Evolutionary conservation across 2,329 filamentous ascomycete species (phyloP), one percentile per base, ranked within the genome.

Genomic region (Pezicula rhizophila): DNA sequence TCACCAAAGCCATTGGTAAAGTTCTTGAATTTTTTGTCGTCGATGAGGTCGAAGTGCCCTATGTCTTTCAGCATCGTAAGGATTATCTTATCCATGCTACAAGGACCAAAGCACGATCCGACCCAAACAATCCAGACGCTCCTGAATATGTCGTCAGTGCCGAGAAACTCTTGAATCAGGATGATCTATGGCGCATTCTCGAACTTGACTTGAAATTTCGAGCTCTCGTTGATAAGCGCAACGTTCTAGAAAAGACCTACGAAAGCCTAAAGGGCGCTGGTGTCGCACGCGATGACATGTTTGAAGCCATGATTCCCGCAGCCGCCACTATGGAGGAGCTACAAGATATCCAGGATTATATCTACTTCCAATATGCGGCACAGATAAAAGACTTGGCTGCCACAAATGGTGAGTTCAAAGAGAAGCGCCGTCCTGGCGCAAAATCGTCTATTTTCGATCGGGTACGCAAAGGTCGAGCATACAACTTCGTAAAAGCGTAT

Each of bases 41-140:
- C 4, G 91, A 97, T 56, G 89, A 95, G 58, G 89, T 92, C 59
- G 93, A 99, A 67, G 90, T 96, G 1, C 92, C 93, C 0, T 99
- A 96, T 66, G 93, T 99, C 58, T 96, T 96, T 68, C 92, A 96
- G 66, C 93, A 99, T 64, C 89, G 93, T 52, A 96, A 96, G 68
- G 93, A 99, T 66, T 99, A 97, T 64, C 78, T 99, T 39, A 95
- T 99, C 49, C 89, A 97, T 62, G 87, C 87, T 20, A 85, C 84
- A 56, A 90, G 88, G 63, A 77, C 79, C 6, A 70, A 75, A 47
- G 77, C 82, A 63, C 68, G 75, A 25, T 66, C 62, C 20, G 73
- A 80, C 54, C 76, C 78, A 14, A 77, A 84, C 49, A 85, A 92
- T 56, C 78, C 79, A 8, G 83, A 89, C 59, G 82, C 78, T 1